These are phyloP conservation scores for Parachaetomium inaequale DNA, from an alignment of 495 filamentous ascomycete species.

Conservation along the genomic window DNA sequence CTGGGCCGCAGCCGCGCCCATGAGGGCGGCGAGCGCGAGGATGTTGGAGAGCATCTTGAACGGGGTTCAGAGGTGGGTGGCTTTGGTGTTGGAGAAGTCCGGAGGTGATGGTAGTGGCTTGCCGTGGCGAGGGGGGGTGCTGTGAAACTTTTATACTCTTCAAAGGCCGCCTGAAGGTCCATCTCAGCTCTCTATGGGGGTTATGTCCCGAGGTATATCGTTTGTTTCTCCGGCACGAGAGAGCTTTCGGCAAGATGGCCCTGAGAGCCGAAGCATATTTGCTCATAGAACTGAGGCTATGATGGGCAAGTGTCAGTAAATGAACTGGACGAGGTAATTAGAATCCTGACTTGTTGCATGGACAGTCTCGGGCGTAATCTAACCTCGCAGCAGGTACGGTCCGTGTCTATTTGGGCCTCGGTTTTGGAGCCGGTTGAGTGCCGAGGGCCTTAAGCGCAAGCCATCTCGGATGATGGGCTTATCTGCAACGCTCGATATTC, in stretches of 20 bases:
- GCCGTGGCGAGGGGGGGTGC: not conserved
- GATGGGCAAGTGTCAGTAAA: not conserved
- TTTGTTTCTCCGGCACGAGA: not conserved
- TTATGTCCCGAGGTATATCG: not conserved
- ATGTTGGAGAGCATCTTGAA: conserved; percentile 32
- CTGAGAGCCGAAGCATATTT: not conserved
- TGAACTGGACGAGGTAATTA: not conserved
- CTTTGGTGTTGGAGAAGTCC: not conserved
- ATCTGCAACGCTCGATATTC: not conserved
- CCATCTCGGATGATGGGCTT: not conserved
- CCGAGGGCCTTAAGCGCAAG: not conserved
- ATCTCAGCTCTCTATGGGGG: not conserved
- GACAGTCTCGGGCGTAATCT: not conserved
- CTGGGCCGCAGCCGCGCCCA: conserved; percentile 48
- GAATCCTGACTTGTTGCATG: not conserved
- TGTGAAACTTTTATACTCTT: not conserved
- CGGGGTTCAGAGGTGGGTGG: not conserved
- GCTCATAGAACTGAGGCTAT: not conserved
- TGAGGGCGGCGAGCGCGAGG: conserved; percentile 39
- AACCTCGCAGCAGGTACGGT: not conserved
- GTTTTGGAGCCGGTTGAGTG: not conserved
- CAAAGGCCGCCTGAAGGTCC: not conserved
- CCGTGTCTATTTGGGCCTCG: not conserved
- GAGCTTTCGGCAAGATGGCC: not conserved
- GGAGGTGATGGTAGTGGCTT: not conserved